These are phyloP conservation scores for Penicillium sp. DNA, from an alignment of 2,329 filamentous ascomycete species.

Conservation along the genomic window DNA sequence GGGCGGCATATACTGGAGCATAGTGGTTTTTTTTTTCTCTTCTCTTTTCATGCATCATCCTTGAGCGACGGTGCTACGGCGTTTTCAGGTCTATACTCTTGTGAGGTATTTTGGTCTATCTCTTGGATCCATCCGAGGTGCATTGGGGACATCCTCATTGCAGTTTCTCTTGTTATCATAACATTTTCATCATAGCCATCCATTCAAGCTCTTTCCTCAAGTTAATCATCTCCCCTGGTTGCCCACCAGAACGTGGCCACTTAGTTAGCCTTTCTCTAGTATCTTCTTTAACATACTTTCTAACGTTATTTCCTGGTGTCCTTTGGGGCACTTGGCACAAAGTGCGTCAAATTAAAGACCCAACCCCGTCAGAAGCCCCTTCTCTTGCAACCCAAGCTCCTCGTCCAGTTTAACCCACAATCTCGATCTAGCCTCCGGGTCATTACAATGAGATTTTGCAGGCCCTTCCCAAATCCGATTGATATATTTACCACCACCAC, in stretches of 20 bases:
- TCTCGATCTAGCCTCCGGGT: neutral
- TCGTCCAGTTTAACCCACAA: constrained; percentile 8
- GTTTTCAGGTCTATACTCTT: constrained; percentile 15
- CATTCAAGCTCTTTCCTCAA: neutral
- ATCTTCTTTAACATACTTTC: neutral
- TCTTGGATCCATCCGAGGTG: neutral
- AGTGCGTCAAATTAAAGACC: neutral
- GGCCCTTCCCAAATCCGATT: constrained; percentile 8
- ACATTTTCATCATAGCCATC: neutral
- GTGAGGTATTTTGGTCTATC: neutral
- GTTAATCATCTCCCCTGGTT: neutral
- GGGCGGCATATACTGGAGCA: constrained; percentile 10
- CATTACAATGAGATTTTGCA: neutral
- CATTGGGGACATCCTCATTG: neutral
- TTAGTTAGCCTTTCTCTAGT: neutral
- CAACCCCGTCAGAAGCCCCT: neutral
- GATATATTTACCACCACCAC: constrained; percentile 8
- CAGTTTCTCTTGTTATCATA: neutral
- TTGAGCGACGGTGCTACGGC: constrained; percentile 32
- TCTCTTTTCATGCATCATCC: constrained; percentile 21
- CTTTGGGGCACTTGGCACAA: no score
- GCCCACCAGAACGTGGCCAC: neutral
- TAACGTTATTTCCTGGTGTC: neutral
- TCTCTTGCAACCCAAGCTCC: constrained; percentile 1
- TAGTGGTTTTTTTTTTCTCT: constrained; percentile 2